Base-by-base conservation (phyloP, 345 rosid genomes). In the Excoecaria agallocha region DNA sequence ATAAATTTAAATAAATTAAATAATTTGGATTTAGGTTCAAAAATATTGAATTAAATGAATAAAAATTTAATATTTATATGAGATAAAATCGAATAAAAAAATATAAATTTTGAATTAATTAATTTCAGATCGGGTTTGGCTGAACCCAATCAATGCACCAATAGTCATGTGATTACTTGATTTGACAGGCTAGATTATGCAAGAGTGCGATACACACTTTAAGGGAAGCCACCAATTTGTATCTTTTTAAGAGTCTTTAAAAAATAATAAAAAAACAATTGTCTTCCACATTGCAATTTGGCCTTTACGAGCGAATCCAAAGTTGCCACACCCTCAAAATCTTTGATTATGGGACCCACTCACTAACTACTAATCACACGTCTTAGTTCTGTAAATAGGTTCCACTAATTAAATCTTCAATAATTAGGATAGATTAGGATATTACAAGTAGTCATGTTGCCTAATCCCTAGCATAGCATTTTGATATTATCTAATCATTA, bases 371-470 rank as follows among this genome's bases (percentile, higher is more conserved):
- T 25, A 61, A 45, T 24, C 10, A 59, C 51, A 30, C 11, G 15
- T 67, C 39, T 66, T 22, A 46, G 13, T 20, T 20, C 15, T 67
- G 15, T 8, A 46, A 67, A 5, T 48, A 48, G 48, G 69, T 4
- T 73, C 50, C 69, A 37, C 62, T 73, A 62, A 63, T 39, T 62
- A 73, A 72, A 19, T 6, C 30, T 30, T 60, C 66, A 41, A 70
- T 57, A 41, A 13, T 57, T 8, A 57, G 39, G 46, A 41, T 19
- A 55, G 69, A 59, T 24, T 45, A n/a, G 37, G 22, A 46, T 1
- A 51, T 38, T 8, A 15, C 15, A 17, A 24, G 50, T 15, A 25
- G 10, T 49, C 35, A n/a, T 25, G 57, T 68, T 68, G 71, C 58
- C 45, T 30, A 25, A 66, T 46, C 17, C 17, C n/a, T 20, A 4